Evolutionary conservation across 2,329 filamentous ascomycete species (phyloP).

Genomic region (Aspergillus sp.): DNA sequence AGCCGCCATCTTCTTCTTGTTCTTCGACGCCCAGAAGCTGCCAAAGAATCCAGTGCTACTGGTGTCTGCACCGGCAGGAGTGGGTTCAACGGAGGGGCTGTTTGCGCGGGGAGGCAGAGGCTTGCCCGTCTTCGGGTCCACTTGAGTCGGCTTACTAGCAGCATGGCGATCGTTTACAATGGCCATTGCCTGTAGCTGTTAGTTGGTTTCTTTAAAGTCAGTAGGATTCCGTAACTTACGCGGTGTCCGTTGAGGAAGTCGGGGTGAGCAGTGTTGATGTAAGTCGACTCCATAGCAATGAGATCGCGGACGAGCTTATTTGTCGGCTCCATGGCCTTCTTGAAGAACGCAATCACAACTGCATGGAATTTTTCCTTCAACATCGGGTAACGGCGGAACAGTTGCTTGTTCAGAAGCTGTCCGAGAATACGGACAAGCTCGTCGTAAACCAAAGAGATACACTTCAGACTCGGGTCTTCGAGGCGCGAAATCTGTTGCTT

Average conservation of each 20-base stretch:
- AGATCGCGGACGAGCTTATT: conserved; percentile 95
- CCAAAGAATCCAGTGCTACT: conserved; percentile 83
- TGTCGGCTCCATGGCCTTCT: conserved; percentile 96
- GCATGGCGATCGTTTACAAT: conserved; percentile 93
- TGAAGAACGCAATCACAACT: conserved; percentile 93
- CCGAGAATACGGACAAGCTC: conserved; percentile 93
- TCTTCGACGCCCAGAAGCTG: conserved; percentile 98
- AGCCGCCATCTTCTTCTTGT: conserved; percentile 99
- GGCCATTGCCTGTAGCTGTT: conserved; percentile 72
- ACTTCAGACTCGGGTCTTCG: conserved; percentile 96
- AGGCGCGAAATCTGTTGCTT: conserved; percentile 97
- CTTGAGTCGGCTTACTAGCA: conserved; percentile 80
- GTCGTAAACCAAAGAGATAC: conserved; percentile 94
- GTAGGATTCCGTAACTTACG: conserved; percentile 46
- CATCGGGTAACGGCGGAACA: conserved; percentile 89
- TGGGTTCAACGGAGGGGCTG: conserved; percentile 67
- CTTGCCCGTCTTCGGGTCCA: conserved; percentile 98
- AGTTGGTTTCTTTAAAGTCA: conserved; percentile 9
- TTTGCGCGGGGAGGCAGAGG: conserved; percentile 76
- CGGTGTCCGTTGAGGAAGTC: conserved; percentile 97
- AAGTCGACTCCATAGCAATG: conserved; percentile 92
- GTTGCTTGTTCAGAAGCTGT: conserved; percentile 80
- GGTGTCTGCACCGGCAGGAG: conserved; percentile 35
- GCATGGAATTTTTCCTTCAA: conserved; percentile 96
- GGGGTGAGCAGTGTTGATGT: conserved; percentile 97